A percentile compares a stretch with the other conserved stretches of the same genome.
These are phyloP conservation scores for Phlebiopsis flavidoalba DNA, from an alignment of 768 basidiomycete species.

Conservation along the genomic window DNA sequence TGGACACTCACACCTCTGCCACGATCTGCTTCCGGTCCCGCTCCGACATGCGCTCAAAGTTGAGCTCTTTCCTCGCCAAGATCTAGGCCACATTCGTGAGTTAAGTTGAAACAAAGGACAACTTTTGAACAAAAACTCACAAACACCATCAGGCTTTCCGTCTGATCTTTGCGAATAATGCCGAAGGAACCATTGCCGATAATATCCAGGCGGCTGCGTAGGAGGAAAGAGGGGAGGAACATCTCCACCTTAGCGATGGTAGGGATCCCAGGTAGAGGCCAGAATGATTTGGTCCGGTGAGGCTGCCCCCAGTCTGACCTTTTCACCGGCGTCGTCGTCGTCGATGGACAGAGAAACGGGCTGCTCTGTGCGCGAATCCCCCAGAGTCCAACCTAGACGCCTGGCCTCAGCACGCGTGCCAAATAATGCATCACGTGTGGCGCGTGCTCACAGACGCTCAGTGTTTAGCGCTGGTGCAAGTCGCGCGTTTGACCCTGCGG, in stretches of 20 bases:
- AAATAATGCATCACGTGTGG: not conserved
- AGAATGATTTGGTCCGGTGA: not conserved
- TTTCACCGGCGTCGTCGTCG: not conserved
- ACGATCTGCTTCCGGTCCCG: constrained; percentile 96
- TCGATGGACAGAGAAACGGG: not conserved
- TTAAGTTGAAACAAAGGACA: not conserved
- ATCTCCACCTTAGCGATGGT: constrained; percentile 12
- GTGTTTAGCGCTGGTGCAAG: not conserved
- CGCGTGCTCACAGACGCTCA: not conserved
- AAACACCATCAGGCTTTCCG: constrained; percentile 76
- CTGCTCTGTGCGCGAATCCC: not conserved
- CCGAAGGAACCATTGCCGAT: constrained; percentile 98
- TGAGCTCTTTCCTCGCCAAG: constrained; percentile 91
- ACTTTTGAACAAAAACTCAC: constrained; percentile 40
- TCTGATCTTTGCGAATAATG: constrained; percentile 90
- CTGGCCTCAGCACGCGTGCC: not conserved
- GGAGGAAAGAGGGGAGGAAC: constrained; percentile 49
- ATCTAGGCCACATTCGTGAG: constrained; percentile 37
- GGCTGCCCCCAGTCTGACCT: too few relatives aligned
- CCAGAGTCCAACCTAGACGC: not conserved
- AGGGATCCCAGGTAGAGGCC: not conserved
- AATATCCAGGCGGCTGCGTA: constrained; percentile 83
- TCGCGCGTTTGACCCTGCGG: not conserved
- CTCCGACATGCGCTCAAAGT: constrained; percentile 96
- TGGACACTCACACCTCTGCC: constrained; percentile 82